These are phyloP conservation scores for Chamaecyparis obtusa DNA, from an alignment of 75 land plant species.

Conservation along the genomic window DNA sequence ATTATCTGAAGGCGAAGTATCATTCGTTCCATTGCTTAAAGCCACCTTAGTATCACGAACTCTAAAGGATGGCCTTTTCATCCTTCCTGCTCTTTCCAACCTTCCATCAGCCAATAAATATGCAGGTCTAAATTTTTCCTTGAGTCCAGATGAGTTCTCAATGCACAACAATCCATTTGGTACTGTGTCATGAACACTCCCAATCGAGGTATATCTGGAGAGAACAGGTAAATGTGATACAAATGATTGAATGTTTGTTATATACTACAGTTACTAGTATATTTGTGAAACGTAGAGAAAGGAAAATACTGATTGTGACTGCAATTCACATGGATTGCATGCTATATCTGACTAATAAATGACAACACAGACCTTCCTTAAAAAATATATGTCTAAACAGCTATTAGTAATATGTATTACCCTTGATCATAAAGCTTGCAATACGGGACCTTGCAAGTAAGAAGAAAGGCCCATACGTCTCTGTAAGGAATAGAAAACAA, in stretches of 20 bases:
- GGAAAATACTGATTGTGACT: neutral
- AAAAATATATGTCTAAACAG: neutral
- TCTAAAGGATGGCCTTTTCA: slow-evolving; percentile 35
- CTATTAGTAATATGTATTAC: slow-evolving; percentile 33
- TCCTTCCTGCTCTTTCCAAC: slow-evolving; percentile 92
- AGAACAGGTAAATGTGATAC: slow-evolving; percentile 1
- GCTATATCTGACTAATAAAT: neutral
- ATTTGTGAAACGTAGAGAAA: neutral
- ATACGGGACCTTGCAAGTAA: slow-evolving; percentile 85
- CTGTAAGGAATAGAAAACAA: slow-evolving; percentile 38
- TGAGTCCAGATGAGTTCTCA: slow-evolving; percentile 17
- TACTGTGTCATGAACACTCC: slow-evolving; percentile 92
- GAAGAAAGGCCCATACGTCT: slow-evolving; percentile 92
- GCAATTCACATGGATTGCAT: neutral
- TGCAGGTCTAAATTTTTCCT: slow-evolving; percentile 76
- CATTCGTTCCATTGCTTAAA: slow-evolving; percentile 30
- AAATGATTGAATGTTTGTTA: slow-evolving; percentile 4
- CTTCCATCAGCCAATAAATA: slow-evolving; percentile 86
- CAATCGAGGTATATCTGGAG: slow-evolving; percentile 88
- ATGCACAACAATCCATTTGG: slow-evolving; percentile 73
- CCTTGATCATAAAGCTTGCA: slow-evolving; percentile 96
- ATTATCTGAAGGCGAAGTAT: slow-evolving; percentile 19
- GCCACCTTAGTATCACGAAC: slow-evolving; percentile 14
- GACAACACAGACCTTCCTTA: neutral
- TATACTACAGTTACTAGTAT: neutral